Conservation (phyloP, 2,329 filamentous ascomycete genomes). For the Pseudogymnoascus sp. region DNA sequence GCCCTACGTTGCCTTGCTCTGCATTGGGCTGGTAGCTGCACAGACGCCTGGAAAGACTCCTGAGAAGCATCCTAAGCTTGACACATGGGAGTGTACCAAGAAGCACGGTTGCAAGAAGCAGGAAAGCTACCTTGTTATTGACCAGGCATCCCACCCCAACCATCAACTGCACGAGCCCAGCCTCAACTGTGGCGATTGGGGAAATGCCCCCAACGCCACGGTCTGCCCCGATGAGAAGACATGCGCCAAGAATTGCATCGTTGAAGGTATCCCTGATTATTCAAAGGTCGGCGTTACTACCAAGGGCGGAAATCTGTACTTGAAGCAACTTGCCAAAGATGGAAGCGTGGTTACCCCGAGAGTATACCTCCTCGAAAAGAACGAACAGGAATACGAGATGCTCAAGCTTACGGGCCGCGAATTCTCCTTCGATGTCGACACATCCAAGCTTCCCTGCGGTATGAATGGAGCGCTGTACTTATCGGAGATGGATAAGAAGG, state of each 20-base stretch:
- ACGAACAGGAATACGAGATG: conserved; percentile 36
- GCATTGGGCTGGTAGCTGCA: conserved; percentile 19
- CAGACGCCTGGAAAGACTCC: conserved; percentile 34
- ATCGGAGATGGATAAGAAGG: conserved; percentile 31
- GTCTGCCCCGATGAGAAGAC: conserved; percentile 42
- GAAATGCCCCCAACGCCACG: conserved; percentile 32
- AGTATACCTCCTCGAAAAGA: conserved; percentile 36
- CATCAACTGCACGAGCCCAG: conserved; percentile 32
- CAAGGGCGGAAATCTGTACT: conserved; percentile 28
- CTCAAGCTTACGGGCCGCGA: conserved; percentile 37
- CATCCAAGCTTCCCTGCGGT: conserved; percentile 33
- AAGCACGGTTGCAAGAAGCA: conserved; percentile 39
- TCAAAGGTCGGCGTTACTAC: conserved; percentile 34
- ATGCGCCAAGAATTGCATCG: conserved; percentile 46
- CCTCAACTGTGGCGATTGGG: conserved; percentile 29
- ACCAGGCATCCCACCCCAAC: conserved; percentile 39
- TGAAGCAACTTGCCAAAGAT: conserved; percentile 25
- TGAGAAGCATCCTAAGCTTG: conserved; percentile 43
- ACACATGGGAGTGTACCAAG: conserved; percentile 45
- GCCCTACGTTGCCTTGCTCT: not conserved
- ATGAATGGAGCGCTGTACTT: conserved; percentile 35
- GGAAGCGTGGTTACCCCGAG: conserved; percentile 31
- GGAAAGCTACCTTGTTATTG: conserved; percentile 42
- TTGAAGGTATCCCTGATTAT: conserved; percentile 45
- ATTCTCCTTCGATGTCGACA: conserved; percentile 38